Conservation (phyloP, 176 grass and related monocot species). For the Panicum miliaceum region DNA sequence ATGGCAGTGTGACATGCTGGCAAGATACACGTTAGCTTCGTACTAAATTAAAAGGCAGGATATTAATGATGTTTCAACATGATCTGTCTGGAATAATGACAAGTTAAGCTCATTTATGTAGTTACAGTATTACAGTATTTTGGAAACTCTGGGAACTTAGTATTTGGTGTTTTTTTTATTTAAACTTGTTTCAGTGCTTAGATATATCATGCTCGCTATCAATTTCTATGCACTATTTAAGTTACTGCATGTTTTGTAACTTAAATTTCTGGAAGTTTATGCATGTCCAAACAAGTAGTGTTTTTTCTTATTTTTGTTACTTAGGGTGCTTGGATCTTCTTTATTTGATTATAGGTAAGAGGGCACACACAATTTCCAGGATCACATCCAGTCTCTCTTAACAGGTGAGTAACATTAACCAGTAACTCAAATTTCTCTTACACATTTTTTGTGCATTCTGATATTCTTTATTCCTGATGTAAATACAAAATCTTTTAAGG, state of each 20-base stretch:
- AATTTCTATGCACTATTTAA: slow-evolving; percentile 1
- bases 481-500: not conserved
- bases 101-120: not conserved
- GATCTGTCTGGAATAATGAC: not conserved
- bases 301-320: not conserved
- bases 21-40: slow-evolving; percentile 7
- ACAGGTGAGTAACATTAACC: slow-evolving; percentile 61
- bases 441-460: not conserved
- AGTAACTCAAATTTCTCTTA: not conserved
- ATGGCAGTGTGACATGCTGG: slow-evolving; percentile 18
- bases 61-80: not conserved
- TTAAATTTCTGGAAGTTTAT: slow-evolving; percentile 34
- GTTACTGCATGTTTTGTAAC: not conserved
- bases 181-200: slow-evolving; percentile 6
- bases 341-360: slow-evolving; percentile 63
- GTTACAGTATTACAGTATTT: not conserved
- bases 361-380: slow-evolving; percentile 89
- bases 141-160: not conserved
- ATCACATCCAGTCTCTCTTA: slow-evolving; percentile 98
- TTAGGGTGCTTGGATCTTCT: not conserved
- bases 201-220: not conserved
- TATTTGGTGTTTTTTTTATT: not conserved
- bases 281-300: not conserved
- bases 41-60: not conserved
- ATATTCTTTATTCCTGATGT: not conserved